A percentile compares a stretch with the other conserved stretches of the same genome.
These are phyloP conservation scores for Tetrahymena malaccensis DNA, from an alignment of 73 alveolate genomes.

Conservation along the genomic window DNA sequence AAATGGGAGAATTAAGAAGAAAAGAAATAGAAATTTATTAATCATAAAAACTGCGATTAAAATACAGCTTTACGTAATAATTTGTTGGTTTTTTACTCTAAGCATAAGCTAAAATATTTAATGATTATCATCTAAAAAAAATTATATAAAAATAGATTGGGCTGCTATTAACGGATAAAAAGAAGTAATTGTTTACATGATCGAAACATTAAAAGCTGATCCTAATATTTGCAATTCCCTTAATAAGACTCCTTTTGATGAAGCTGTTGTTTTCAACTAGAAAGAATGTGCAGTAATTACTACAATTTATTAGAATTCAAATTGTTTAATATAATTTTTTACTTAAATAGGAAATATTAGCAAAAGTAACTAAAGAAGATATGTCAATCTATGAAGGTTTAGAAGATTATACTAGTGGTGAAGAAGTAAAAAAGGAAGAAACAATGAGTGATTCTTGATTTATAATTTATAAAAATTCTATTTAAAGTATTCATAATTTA, in stretches of 20 bases:
- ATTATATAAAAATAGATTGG: not conserved
- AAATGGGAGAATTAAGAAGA: not conserved
- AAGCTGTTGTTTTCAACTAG: not conserved
- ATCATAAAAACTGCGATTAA: not conserved
- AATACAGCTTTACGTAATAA: not conserved
- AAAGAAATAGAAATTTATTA: not conserved
- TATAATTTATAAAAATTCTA: not conserved
- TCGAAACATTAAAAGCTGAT: not conserved
- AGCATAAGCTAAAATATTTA: not conserved
- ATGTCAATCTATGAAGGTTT: not conserved
- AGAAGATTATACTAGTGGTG: not conserved
- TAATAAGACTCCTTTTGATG: not conserved
- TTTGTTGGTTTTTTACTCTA: not conserved
- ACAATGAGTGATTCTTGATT: not conserved
- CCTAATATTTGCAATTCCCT: not conserved
- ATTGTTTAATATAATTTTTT: not conserved
- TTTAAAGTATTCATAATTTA: not conserved
- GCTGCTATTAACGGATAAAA: not conserved
- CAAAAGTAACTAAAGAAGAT: not conserved
- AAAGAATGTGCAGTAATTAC: not conserved
- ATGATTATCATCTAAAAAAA: not conserved
- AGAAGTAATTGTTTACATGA: not conserved
- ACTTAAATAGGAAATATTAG: not conserved
- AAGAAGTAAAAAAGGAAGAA: not conserved
- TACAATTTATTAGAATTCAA: not conserved